Evolutionary conservation across 2,329 filamentous ascomycete genomes (phyloP), one percentile per base, ranked within the genome.

Genomic region (Calonectria naviculata): DNA sequence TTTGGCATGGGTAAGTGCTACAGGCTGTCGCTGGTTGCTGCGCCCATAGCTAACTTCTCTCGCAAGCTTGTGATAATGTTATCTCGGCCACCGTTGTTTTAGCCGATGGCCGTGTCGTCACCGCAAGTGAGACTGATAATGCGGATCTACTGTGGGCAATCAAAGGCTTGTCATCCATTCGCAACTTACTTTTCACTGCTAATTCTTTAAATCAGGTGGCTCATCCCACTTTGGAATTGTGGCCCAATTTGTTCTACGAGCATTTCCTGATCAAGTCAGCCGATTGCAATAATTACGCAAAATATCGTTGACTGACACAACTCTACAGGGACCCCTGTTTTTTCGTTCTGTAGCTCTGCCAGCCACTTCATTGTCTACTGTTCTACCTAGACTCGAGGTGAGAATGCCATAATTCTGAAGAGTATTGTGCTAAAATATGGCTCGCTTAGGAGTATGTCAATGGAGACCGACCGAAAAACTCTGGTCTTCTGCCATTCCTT

Each of bases 191-290:
- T 9, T n/a, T 17, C 15, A 29, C 2, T 5, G 17, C 47, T 52
- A 26, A 52, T 52, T 12, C 6, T 31, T n/a, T 31, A n/a, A n/a
- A 10, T 5, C 17, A 54, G 49, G 49, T 5, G 49, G 49, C 10
- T 54, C 49, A 54, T 54, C 49, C 2, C 21, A 54, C 28, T 54
- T 54, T n/a, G 49, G 49, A 5, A 54, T 54, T 13, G 49, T 54
- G 4, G 29, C 49, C 3, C 19, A 54, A 34, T 54, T 54, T 21
- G 19, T 21, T n/a, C 19, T 54, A 9, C 19, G 28, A 4, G 34
- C 49, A 21, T 54, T 54, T 31, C 49, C 49, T 34, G 49, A 34
- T 21, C 28, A 54, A 21, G 49, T 54, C 10, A 21, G 49, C 9
- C 4, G 5, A 12, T 21, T 34, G 8, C 7, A 34, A 21, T 5